A percentile compares a stretch with the other conserved stretches of the same genome.
phyloP scores from a whole-genome alignment of 2,329 filamentous ascomycete species.

The Xylariaceae sp. region DNA sequence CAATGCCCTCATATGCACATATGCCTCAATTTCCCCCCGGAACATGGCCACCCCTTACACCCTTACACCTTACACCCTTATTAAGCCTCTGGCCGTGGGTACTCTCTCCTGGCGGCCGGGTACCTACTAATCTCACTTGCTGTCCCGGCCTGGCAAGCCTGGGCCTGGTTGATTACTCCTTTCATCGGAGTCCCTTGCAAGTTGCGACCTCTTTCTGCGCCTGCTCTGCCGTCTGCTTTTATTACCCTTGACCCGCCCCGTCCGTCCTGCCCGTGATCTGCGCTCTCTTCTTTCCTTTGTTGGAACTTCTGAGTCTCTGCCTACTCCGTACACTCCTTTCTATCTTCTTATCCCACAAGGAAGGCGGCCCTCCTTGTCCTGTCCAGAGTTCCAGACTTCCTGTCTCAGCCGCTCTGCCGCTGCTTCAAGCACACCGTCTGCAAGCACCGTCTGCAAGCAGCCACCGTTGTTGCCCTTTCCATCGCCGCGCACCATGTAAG shows the following conservation, averaged over 20 bases:
- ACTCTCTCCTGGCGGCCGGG: too few species aligned
- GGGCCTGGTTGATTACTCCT: slow-evolving; percentile 22
- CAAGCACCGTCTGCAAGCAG: too few species aligned
- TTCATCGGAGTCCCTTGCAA: slow-evolving; percentile 15
- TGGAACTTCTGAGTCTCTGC: slow-evolving; percentile 15
- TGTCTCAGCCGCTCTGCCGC: too few species aligned
- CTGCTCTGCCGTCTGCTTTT: slow-evolving; percentile 1
- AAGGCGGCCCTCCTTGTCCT: too few species aligned
- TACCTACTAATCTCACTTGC: slow-evolving; percentile 24
- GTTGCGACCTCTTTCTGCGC: neutral
- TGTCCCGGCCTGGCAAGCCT: too few species aligned
- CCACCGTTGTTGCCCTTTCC: too few species aligned
- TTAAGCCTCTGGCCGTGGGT: too few species aligned
- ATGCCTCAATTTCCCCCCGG: slow-evolving; percentile 24
- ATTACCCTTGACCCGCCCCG: slow-evolving; percentile 13
- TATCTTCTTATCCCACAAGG: too few species aligned
- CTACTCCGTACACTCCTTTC: slow-evolving; percentile 13
- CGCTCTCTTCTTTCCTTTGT: slow-evolving; percentile 21
- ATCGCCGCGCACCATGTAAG: too few species aligned
- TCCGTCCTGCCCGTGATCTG: slow-evolving; percentile 12
- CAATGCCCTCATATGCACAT: slow-evolving; percentile 23
- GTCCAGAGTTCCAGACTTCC: too few species aligned
- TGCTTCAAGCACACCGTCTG: too few species aligned
- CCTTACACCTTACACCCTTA: too few species aligned
- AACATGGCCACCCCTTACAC: slow-evolving; percentile 24